phyloP scores from a whole-genome alignment of 768 basidiomycete genomes.

The Leucocoprinus birnbaumii region DNA sequence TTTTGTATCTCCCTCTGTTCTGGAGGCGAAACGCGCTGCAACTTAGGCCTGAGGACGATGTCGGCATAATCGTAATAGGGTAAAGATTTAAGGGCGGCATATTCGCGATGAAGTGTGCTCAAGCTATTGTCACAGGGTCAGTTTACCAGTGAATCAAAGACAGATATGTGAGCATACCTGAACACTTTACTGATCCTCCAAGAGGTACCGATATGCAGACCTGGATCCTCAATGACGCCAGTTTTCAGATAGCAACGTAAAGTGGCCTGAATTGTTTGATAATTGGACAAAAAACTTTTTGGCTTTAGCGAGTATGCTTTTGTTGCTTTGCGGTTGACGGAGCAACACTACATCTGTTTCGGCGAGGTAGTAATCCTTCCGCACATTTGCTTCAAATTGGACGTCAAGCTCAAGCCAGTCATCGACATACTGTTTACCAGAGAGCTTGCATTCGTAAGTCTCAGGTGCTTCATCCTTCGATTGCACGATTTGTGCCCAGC shows the following conservation, averaged over 20 bases:
- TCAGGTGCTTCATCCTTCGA: conserved; percentile 67
- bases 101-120: conserved; percentile 91
- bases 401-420: conserved; percentile 83
- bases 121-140: conserved; percentile 50
- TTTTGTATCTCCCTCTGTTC: conserved; percentile 51
- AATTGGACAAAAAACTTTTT: conserved; percentile 29
- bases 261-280: conserved; percentile 49
- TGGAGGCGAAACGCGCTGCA: conserved; percentile 43
- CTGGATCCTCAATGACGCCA: conserved; percentile 49
- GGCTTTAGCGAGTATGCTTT: conserved; percentile 69
- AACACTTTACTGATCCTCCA: conserved; percentile 83
- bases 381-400: conserved; percentile 51
- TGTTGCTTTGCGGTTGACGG: conserved; percentile 49
- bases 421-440: conserved; percentile 68
- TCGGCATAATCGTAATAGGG: conserved; percentile 78
- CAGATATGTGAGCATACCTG: conserved; percentile 51
- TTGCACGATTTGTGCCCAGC: conserved; percentile 84
- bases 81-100: conserved; percentile 78
- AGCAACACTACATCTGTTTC: conserved; percentile 90
- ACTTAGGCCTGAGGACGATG: conserved; percentile 67
- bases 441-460: conserved; percentile 59
- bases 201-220: conserved; percentile 56
- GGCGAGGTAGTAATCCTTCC: conserved; percentile 68
- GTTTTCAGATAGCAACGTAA: conserved; percentile 50
- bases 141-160: neutral